Evolutionary conservation across 345 rosid species (phyloP).

Genomic region (Citrus trifoliata): DNA sequence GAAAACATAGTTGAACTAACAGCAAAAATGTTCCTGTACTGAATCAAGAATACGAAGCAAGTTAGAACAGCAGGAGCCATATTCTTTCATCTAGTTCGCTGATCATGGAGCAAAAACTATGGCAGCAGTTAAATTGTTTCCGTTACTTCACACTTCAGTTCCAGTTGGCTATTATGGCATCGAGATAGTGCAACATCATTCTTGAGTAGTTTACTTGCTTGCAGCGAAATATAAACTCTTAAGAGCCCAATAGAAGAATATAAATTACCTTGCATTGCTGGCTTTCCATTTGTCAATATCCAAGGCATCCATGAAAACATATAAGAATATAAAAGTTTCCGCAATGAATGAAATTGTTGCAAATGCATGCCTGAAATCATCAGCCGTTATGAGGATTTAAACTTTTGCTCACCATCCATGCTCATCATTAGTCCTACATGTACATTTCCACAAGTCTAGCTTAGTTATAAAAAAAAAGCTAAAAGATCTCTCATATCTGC

Average conservation of each 20-base stretch:
- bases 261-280: slow-evolving; percentile 47
- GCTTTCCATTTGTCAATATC: slow-evolving; percentile 56
- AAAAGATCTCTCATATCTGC: neutral
- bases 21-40: slow-evolving; percentile 45
- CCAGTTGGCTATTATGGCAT: neutral
- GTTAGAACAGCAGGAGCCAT: neutral
- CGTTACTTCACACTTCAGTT: neutral
- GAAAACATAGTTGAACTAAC: slow-evolving; percentile 51
- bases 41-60: slow-evolving; percentile 22
- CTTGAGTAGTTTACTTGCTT: neutral
- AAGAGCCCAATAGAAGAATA: neutral
- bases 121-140: neutral
- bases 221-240: neutral
- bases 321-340: slow-evolving; percentile 65
- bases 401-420: neutral
- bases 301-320: slow-evolving; percentile 73
- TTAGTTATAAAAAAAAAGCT: neutral
- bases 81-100: neutral
- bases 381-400: slow-evolving; percentile 3
- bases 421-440: neutral
- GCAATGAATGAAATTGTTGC: slow-evolving; percentile 72
- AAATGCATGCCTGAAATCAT: slow-evolving; percentile 64
- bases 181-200: neutral
- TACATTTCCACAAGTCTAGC: neutral
- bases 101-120: neutral